phyloP scores from a whole-genome alignment of 2,329 filamentous ascomycete genomes.

The Claviceps humidiphila region DNA sequence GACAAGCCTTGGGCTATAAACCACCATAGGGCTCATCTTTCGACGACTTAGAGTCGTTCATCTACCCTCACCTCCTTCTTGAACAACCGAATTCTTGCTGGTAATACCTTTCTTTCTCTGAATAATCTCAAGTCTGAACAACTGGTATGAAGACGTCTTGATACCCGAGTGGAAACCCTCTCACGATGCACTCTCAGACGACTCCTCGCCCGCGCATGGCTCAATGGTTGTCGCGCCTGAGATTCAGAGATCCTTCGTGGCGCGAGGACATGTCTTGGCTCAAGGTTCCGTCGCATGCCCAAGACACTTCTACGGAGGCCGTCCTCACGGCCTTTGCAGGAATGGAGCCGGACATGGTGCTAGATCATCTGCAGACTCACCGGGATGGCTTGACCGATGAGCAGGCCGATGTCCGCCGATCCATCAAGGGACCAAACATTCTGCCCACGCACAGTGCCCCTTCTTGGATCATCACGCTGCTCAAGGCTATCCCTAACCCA shows the following conservation, averaged over 20 bases:
- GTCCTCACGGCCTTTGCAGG: slow-evolving; percentile 11
- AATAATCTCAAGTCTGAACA: background rate
- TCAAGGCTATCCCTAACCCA: slow-evolving; percentile 15
- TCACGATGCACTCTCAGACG: slow-evolving; percentile 4
- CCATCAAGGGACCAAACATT: slow-evolving; percentile 12
- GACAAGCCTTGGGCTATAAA: slow-evolving; percentile 3
- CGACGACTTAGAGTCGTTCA: background rate
- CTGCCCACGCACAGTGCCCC: slow-evolving; percentile 14
- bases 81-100: background rate
- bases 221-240: background rate
- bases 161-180: background rate
- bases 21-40: slow-evolving; percentile 7
- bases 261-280: slow-evolving; percentile 5
- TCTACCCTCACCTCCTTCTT: background rate
- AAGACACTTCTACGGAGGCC: slow-evolving; percentile 9
- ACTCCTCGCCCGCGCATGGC: background rate
- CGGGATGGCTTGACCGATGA: slow-evolving; percentile 10
- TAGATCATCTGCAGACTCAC: slow-evolving; percentile 12
- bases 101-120: background rate
- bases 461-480: slow-evolving; percentile 14
- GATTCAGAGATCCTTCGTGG: slow-evolving; percentile 1
- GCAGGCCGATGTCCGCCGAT: slow-evolving; percentile 12
- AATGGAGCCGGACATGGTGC: slow-evolving; percentile 8
- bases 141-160: slow-evolving; percentile 7
- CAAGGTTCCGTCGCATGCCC: slow-evolving; percentile 4